Conservation (phyloP, 169 alveolate genomes). For the Eimeria acervulina region DNA sequence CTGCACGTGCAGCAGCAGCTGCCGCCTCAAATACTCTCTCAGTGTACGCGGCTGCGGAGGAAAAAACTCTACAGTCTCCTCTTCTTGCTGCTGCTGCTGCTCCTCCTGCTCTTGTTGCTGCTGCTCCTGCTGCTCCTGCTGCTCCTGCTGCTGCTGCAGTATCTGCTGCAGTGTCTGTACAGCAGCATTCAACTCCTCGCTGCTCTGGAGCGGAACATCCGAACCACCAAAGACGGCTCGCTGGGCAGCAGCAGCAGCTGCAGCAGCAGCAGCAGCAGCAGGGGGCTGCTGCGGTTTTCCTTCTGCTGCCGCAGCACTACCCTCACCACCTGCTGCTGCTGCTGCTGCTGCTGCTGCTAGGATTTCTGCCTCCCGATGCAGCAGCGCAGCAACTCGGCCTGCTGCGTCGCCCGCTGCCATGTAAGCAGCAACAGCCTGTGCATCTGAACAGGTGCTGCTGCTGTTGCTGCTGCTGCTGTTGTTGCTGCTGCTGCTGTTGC, state of each 20-base stretch:
- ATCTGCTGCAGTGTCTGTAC: background rate
- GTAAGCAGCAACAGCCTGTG: background rate
- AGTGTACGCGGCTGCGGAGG: background rate
- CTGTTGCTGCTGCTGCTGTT: too few relatives aligned
- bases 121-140: background rate
- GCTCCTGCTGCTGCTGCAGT: background rate
- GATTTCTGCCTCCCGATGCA: background rate
- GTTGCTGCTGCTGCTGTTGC: too few relatives aligned
- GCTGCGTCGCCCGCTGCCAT: background rate
- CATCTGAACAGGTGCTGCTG: background rate
- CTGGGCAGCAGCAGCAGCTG: background rate
- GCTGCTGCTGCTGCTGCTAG: conserved; percentile 15
- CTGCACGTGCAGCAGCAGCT: conserved; percentile 10
- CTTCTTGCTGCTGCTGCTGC: background rate
- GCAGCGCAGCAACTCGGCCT: conserved; percentile 24
- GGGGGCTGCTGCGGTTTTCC: background rate
- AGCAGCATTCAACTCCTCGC: conserved; percentile 18
- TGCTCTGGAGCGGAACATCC: conserved; percentile 17
- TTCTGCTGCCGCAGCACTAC: background rate
- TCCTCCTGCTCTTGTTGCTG: background rate
- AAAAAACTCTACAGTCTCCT: background rate
- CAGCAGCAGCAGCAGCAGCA: background rate
- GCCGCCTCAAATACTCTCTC: background rate
- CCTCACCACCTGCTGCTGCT: background rate
- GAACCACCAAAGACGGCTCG: conserved; percentile 22